Percentiles rank a stretch among this genome's conserved stretches.
phyloP scores from a whole-genome alignment of 2,329 filamentous ascomycete species.

The Diaporthe destruens region DNA sequence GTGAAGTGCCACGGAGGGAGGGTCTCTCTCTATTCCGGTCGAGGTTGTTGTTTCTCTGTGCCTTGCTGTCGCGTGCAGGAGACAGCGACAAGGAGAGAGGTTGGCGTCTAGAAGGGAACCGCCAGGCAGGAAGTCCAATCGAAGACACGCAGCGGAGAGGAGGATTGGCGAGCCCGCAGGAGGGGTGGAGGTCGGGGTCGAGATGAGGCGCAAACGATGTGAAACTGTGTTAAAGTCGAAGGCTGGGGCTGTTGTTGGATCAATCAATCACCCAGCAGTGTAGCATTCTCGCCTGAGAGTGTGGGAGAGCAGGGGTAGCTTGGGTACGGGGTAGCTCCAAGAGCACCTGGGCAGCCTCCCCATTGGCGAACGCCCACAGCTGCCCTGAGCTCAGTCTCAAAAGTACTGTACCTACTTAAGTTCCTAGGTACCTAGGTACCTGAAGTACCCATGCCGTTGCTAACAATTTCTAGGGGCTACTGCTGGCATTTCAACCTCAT shows the following conservation, averaged over 20 bases:
- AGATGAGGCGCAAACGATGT: neutral
- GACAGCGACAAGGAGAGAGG: neutral
- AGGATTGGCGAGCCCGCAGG: neutral
- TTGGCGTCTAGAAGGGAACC: neutral
- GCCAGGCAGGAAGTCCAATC: neutral
- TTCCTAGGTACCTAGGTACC: neutral
- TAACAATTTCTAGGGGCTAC: neutral
- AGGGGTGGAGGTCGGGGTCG: constrained; percentile 9
- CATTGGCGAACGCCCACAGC: constrained; percentile 8
- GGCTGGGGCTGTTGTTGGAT: neutral
- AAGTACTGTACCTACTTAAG: neutral
- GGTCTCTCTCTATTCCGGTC: neutral
- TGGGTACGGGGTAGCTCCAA: constrained; percentile 34
- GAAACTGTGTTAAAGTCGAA: constrained; percentile 11
- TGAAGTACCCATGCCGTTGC: too few relatives aligned
- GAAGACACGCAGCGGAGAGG: neutral
- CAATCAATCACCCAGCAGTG: neutral
- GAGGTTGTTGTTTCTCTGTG: neutral
- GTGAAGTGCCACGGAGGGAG: constrained; percentile 44
- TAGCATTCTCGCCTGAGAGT: neutral
- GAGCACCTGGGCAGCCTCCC: constrained; percentile 9
- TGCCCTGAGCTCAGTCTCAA: neutral
- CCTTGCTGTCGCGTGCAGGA: neutral
- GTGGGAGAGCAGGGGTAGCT: constrained; percentile 24
- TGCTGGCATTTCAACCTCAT: neutral